Conservation (phyloP, 345 rosid species). For the Rhizophora apiculata region DNA sequence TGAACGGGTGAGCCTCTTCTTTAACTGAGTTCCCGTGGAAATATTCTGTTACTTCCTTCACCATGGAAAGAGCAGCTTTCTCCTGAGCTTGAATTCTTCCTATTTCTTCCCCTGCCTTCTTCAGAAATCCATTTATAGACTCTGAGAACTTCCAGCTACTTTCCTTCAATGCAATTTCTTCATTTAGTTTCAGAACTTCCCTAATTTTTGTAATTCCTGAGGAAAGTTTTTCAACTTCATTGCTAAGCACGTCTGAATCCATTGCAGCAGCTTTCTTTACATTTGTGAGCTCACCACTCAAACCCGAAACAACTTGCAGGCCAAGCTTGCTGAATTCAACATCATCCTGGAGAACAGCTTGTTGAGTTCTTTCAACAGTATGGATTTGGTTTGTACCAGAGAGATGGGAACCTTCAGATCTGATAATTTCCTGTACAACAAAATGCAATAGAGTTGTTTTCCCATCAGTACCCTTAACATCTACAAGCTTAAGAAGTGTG, state of each 20-base stretch:
- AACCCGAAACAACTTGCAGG: slow-evolving; percentile 6
- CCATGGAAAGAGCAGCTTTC: not conserved
- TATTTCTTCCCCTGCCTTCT: not conserved
- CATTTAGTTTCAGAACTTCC: not conserved
- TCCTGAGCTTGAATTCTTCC: not conserved
- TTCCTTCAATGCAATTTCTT: not conserved
- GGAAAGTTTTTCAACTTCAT: slow-evolving; percentile 1
- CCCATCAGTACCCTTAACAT: slow-evolving; percentile 13
- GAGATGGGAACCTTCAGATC: slow-evolving; percentile 2
- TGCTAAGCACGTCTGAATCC: slow-evolving; percentile 9
- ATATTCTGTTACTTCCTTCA: slow-evolving; percentile 13
- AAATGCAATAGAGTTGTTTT: slow-evolving; percentile 19
- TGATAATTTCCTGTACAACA: slow-evolving; percentile 3
- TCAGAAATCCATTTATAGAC: slow-evolving; percentile 4
- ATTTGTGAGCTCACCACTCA: slow-evolving; percentile 6
- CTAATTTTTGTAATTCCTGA: not conserved
- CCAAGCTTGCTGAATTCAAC: slow-evolving; percentile 6
- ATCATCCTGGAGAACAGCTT: not conserved
- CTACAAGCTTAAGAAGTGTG: slow-evolving; percentile 7
- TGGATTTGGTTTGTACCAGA: not conserved
- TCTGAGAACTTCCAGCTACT: slow-evolving; percentile 6
- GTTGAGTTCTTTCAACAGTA: not conserved
- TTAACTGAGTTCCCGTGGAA: slow-evolving; percentile 10
- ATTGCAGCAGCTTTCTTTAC: slow-evolving; percentile 11
- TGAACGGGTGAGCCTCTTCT: slow-evolving; percentile 13